Base-by-base conservation (phyloP, 2,329 filamentous ascomycete species). In the Cercospora zeina region DNA sequence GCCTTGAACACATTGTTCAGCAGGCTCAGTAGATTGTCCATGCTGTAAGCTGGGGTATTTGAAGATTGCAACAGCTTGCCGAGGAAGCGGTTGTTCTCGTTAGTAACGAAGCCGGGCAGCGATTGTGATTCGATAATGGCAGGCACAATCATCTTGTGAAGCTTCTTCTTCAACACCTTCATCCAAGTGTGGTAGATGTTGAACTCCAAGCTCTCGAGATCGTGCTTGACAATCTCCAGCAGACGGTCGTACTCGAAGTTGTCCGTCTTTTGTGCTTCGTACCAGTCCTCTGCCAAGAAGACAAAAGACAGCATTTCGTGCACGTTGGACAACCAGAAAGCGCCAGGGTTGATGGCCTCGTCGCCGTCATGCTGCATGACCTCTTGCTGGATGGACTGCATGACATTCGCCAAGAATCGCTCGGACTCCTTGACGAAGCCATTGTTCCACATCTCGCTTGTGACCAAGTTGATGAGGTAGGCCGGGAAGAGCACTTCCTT, bases 101-200 rank as follows among this genome's bases (percentile, higher is more conserved):
- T 99, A 63, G 95, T 99, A 69, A 99, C 95, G 77, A 99, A 99
- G 70, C 95, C 95, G 56, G 95, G 95, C 65, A 99, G 87, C 24
- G 95, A 97, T 77, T 99, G 95, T 53, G 93, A 97, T 77, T 99
- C 95, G 73, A 99, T 99, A 76, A 99, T 99, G 60, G 95, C 95
- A 1, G 95, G 95, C 58, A 99, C 96, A 73, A 99, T 96, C 95
- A 99, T 99, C 85, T 97, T 97, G 73, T 96, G 91, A 67, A 99
- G 84, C 81, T 96, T 96, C 87, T 97, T 97, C 85, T 99, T 99
- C 73, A 99, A 81, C 61, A 97, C 91, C 83, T 99, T 99, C 95
- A 99, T 99, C 95, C 95, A 99, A 27, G 95, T 99, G 79, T 99
- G 95, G 79, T 99, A 99, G 72, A 99, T 99, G 82, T 99, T 99